Evolutionary conservation across 1,284 basidiomycete genomes (phyloP).

Genomic region (Papiliotrema nemorosa): DNA sequence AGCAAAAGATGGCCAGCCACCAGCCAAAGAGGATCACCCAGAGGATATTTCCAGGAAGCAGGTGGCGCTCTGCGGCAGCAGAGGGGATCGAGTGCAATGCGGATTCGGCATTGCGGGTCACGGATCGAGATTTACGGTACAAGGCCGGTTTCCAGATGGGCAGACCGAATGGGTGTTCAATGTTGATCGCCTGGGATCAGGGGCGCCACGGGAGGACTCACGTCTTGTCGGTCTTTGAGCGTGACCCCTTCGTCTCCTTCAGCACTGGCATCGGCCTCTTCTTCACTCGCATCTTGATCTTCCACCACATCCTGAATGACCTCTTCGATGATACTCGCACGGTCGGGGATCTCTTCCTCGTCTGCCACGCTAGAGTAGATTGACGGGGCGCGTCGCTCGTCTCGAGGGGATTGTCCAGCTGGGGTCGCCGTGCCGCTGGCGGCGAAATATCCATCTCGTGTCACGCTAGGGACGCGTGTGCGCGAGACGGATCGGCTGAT

Average conservation of each 20-base stretch:
- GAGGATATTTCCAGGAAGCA: conserved; percentile 87
- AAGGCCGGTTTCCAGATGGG: conserved; percentile 99
- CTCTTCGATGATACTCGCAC: conserved; percentile 23
- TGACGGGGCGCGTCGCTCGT: conserved; percentile 20
- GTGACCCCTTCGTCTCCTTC: conserved; percentile 82
- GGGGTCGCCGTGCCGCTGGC: conserved; percentile 27
- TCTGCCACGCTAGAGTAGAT: conserved; percentile 24
- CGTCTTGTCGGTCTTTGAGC: conserved; percentile 91
- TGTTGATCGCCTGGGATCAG: conserved; percentile 68
- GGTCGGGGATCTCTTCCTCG: conserved; percentile 26
- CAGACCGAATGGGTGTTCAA: conserved; percentile 97
- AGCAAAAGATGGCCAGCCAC: conserved; percentile 79
- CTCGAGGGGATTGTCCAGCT: conserved; percentile 22
- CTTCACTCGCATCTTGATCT: conserved; percentile 26
- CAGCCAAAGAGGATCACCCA: conserved; percentile 86
- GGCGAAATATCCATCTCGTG: conserved; percentile 9
- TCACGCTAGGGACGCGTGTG: conserved; percentile 15
- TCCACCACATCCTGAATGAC: conserved; percentile 29
- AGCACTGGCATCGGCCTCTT: conserved; percentile 28
- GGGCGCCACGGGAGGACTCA: conserved; percentile 45
- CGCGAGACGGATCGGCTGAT: conserved; percentile 21
- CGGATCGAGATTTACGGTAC: conserved; percentile 96
- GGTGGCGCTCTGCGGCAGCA: conserved; percentile 82
- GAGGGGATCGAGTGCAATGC: conserved; percentile 90
- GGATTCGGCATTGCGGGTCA: conserved; percentile 92